Percentiles rank a stretch among this genome's conserved stretches.
Evolutionary conservation across 106 monocot species (phyloP).

Genomic region (Acanthochlamys bracteata): DNA sequence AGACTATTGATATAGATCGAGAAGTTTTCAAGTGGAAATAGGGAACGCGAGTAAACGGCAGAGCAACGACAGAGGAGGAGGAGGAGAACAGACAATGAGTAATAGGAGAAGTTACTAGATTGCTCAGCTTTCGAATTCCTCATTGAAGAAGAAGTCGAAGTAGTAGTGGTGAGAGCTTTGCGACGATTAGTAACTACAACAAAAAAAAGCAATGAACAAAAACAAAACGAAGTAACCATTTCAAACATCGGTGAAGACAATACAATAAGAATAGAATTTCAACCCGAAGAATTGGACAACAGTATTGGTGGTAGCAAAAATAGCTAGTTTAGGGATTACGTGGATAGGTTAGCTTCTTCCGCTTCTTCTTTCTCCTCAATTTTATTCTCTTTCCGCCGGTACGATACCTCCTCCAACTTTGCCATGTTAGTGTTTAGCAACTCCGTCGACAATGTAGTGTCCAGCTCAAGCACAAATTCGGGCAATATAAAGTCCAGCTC

Average conservation of each 20-base stretch:
- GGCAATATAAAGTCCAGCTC: too few relatives aligned
- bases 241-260: neutral
- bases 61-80: neutral
- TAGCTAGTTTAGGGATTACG: constrained; percentile 4
- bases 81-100: neutral
- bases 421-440: too few relatives aligned
- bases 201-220: neutral
- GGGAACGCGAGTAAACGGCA: neutral
- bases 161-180: neutral
- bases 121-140: neutral
- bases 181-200: neutral
- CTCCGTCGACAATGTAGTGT: too few relatives aligned
- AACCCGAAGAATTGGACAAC: neutral
- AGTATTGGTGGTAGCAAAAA: neutral
- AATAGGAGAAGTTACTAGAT: neutral
- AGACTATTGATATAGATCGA: neutral
- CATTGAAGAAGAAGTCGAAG: constrained; percentile 3
- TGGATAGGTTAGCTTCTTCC: constrained; percentile 32
- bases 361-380: constrained; percentile 55
- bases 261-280: neutral
- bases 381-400: constrained; percentile 20
- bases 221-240: neutral
- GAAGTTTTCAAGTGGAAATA: neutral
- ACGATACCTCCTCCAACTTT: constrained; percentile 15
- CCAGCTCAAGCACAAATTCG: too few relatives aligned